Percentiles rank a stretch among this genome's conserved stretches.
Evolutionary conservation across 1,139 yeast genomes (phyloP).

Genomic region (Petasospora fabianii): DNA sequence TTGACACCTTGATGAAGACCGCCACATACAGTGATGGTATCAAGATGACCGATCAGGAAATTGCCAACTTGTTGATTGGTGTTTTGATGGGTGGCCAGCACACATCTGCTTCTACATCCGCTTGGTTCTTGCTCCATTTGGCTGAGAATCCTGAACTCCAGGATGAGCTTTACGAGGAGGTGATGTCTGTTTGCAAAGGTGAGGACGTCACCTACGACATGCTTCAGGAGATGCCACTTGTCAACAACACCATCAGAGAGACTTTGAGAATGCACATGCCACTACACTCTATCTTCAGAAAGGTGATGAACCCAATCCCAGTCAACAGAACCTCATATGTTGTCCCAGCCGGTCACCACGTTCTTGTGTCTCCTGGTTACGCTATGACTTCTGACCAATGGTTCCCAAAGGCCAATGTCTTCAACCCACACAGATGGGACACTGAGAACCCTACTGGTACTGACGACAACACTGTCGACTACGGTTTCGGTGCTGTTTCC

Average conservation of each 20-base stretch:
- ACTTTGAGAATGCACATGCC: conserved; percentile 96
- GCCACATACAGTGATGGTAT: conserved; percentile 92
- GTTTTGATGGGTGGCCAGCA: conserved; percentile 99
- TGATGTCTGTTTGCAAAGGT: conserved; percentile 53
- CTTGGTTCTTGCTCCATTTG: conserved; percentile 90
- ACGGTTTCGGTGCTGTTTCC: conserved; percentile 92
- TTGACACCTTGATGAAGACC: conserved; percentile 78
- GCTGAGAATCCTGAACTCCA: conserved; percentile 84
- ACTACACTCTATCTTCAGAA: conserved; percentile 91
- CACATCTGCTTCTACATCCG: conserved; percentile 93
- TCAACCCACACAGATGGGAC: conserved; percentile 91
- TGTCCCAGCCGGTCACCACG: conserved; percentile 87
- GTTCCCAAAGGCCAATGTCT: conserved; percentile 70
- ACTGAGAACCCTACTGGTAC: conserved; percentile 33
- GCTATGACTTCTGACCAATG: conserved; percentile 72
- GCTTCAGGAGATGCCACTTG: conserved; percentile 74
- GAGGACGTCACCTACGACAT: conserved; percentile 74
- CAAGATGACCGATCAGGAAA: conserved; percentile 90
- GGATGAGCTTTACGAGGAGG: conserved; percentile 74
- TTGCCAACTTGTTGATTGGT: conserved; percentile 91
- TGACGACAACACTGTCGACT: conserved; percentile 67
- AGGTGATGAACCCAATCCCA: conserved; percentile 72
- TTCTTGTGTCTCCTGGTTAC: conserved; percentile 91
- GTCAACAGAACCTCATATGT: conserved; percentile 79
- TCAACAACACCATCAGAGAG: conserved; percentile 83